Evolutionary conservation across 768 basidiomycete species (phyloP).

Genomic region (Collybia sordida): DNA sequence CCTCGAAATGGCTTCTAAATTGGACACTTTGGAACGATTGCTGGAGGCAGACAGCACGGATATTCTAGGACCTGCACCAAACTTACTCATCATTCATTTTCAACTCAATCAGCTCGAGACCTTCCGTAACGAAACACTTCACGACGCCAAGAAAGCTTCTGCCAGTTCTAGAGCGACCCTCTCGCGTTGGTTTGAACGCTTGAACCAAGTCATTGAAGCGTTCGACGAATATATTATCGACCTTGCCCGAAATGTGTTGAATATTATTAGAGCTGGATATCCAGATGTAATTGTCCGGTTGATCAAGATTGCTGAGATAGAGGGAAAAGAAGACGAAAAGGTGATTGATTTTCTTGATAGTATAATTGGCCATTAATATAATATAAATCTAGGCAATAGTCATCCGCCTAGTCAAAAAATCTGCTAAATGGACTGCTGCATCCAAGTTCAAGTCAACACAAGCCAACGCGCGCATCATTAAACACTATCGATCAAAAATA

Average conservation of each 20-base stretch:
- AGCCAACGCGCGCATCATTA: slow-evolving; percentile 89
- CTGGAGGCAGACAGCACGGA: slow-evolving; percentile 73
- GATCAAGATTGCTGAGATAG: slow-evolving; percentile 91
- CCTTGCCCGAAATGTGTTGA: slow-evolving; percentile 74
- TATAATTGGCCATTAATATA: too few relatives aligned
- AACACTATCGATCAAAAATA: slow-evolving; percentile 92
- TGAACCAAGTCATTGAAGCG: slow-evolving; percentile 74
- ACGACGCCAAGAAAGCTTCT: slow-evolving; percentile 85
- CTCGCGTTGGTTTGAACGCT: slow-evolving; percentile 78
- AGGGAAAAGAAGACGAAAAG: slow-evolving; percentile 94
- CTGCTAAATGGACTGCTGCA: slow-evolving; percentile 89
- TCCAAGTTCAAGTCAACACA: slow-evolving; percentile 93
- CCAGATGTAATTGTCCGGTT: slow-evolving; percentile 88
- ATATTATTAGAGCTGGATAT: slow-evolving; percentile 77
- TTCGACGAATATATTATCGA: slow-evolving; percentile 87
- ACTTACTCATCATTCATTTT: slow-evolving; percentile 88
- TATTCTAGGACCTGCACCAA: slow-evolving; percentile 83
- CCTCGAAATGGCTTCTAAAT: slow-evolving; percentile 85
- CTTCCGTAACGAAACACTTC: slow-evolving; percentile 94
- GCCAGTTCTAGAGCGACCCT: slow-evolving; percentile 66
- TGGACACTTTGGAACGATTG: slow-evolving; percentile 77
- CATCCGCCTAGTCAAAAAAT: slow-evolving; percentile 91
- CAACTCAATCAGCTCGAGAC: slow-evolving; percentile 90
- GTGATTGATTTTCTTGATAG: slow-evolving; percentile 32
- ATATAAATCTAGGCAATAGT: slow-evolving; percentile 72